Evolutionary conservation across 495 filamentous ascomycete species (phyloP).

Genomic region (Podospora anserina): DNA sequence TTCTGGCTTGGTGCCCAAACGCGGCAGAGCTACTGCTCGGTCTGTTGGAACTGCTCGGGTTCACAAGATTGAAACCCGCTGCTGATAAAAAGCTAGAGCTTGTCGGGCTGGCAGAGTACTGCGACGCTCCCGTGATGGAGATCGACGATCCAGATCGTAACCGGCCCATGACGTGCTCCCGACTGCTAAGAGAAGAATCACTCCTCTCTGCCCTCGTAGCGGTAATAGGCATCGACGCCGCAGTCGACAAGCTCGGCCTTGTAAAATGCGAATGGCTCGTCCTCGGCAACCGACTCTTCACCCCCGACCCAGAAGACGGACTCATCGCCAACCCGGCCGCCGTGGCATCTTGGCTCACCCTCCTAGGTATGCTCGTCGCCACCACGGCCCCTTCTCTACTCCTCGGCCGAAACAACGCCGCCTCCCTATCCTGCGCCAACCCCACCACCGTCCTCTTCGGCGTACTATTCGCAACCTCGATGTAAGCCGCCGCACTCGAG

Average conservation of each 20-base stretch:
- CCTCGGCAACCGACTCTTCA: not conserved
- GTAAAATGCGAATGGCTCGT: not conserved
- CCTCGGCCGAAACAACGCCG: constrained; percentile 41
- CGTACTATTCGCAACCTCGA: constrained; percentile 44
- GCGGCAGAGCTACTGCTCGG: not conserved
- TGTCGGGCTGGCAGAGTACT: not conserved
- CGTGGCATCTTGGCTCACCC: constrained; percentile 30
- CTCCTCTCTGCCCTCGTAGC: not conserved
- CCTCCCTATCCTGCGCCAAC: constrained; percentile 41
- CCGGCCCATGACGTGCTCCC: not conserved
- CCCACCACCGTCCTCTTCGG: constrained; percentile 41
- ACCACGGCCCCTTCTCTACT: constrained; percentile 45
- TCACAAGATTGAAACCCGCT: not conserved
- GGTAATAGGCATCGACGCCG: not conserved
- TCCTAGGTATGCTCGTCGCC: constrained; percentile 40
- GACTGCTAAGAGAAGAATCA: not conserved
- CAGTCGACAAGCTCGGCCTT: not conserved
- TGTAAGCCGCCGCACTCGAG: constrained; percentile 30
- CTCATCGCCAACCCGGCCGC: constrained; percentile 1
- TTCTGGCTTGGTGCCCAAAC: not conserved
- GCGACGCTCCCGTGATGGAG: not conserved
- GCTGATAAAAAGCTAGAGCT: not conserved
- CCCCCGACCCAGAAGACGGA: not conserved
- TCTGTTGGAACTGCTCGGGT: not conserved
- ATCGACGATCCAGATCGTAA: constrained; percentile 2